Conservation (phyloP, 352 stramenopile genomes). For the Phytophthora litchii region DNA sequence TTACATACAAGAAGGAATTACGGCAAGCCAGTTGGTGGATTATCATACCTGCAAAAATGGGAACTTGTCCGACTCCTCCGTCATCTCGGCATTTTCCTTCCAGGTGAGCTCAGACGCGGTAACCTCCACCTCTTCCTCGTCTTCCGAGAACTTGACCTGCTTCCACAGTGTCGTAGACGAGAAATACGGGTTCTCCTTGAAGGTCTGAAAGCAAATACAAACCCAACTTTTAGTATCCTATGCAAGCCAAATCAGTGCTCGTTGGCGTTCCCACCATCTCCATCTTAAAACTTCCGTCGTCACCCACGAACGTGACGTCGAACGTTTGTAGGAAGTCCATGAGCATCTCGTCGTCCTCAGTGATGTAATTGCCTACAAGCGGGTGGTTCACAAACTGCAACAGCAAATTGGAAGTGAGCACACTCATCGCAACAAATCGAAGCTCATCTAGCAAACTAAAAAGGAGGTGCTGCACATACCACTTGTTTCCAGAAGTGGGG, state of each 20-base stretch:
- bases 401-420: conserved; percentile 9
- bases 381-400: conserved; percentile 74
- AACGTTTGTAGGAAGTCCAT: conserved; percentile 59
- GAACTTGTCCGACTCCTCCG: conserved; percentile 48
- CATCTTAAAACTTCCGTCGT: conserved; percentile 77
- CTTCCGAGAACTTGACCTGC: conserved; percentile 72
- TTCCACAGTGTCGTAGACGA: conserved; percentile 63
- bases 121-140: conserved; percentile 66
- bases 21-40: neutral
- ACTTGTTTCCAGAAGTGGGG: conserved; percentile 81
- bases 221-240: conserved; percentile 1
- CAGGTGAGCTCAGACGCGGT: conserved; percentile 59
- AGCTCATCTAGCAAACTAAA: neutral
- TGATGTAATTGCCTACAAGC: conserved; percentile 51
- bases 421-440: neutral
- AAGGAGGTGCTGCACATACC: conserved; percentile 36
- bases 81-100: conserved; percentile 64
- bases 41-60: conserved; percentile 61
- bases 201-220: conserved; percentile 40
- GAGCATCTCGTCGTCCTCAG: conserved; percentile 57
- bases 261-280: conserved; percentile 48
- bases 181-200: conserved; percentile 77
- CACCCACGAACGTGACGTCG: conserved; percentile 67
- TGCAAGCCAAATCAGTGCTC: neutral
- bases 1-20: neutral